These are phyloP conservation scores for Aureobasidium sp. DNA, from an alignment of 2,329 filamentous ascomycete species.

Conservation along the genomic window DNA sequence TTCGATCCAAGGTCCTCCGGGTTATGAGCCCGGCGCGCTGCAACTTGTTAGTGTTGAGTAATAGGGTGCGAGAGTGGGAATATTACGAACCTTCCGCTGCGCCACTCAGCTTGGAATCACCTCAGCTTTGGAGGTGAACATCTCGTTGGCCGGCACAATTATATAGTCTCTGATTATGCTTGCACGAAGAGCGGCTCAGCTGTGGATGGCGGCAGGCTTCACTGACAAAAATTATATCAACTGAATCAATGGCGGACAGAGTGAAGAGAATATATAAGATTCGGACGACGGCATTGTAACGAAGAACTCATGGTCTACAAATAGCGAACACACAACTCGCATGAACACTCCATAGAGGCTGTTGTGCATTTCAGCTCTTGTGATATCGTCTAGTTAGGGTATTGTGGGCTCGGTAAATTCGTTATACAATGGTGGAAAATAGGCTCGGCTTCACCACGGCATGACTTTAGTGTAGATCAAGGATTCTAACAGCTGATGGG, in stretches of 20 bases:
- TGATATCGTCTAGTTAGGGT: not conserved
- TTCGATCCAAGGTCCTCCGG: conserved; percentile 19
- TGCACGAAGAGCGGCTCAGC: too few relatives aligned
- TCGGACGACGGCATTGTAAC: too few relatives aligned
- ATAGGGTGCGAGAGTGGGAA: too few relatives aligned
- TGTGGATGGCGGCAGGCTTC: too few relatives aligned
- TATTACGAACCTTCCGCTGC: conserved; percentile 14
- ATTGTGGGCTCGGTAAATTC: not conserved
- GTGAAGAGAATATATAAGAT: too few relatives aligned
- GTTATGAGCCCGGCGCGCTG: conserved; percentile 20
- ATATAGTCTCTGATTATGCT: not conserved
- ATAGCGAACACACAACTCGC: not conserved
- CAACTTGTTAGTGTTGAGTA: not conserved
- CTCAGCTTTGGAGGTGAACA: too few relatives aligned
- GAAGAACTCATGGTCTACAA: not conserved
- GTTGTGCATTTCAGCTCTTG: too few relatives aligned
- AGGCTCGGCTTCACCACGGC: not conserved
- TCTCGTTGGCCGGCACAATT: not conserved
- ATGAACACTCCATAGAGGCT: not conserved
- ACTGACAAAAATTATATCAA: too few relatives aligned
- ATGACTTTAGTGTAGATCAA: not conserved
- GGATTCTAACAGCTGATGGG: too few relatives aligned
- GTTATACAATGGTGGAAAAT: not conserved
- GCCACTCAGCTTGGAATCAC: conserved; percentile 13
- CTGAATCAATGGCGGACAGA: too few relatives aligned